These are phyloP conservation scores for Erucastrum elatum DNA, from an alignment of 345 rosid genomes.

Conservation along the genomic window DNA sequence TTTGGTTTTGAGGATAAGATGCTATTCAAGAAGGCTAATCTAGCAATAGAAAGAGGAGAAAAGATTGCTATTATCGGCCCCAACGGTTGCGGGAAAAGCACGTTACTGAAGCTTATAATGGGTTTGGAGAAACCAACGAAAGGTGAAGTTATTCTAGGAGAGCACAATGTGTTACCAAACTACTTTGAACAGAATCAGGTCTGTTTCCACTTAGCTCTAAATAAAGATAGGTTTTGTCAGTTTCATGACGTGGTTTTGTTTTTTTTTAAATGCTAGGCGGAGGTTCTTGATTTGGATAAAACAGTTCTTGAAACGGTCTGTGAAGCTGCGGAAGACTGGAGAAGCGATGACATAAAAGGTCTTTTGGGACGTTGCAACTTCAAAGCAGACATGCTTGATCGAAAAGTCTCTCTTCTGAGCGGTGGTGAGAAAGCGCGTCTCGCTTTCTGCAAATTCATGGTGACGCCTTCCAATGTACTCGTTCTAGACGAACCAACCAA, in stretches of 20 bases:
- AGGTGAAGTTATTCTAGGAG: conserved; percentile 81
- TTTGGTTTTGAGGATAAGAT: conserved; percentile 78
- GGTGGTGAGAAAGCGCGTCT: conserved; percentile 99
- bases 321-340: conserved; percentile 86
- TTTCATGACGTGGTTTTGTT: conserved; percentile 1
- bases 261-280: conserved; percentile 56
- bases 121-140: conserved; percentile 66
- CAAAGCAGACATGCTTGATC: conserved; percentile 92
- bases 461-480: conserved; percentile 78
- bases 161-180: conserved; percentile 92
- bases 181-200: conserved; percentile 99
- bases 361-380: conserved; percentile 97
- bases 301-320: conserved; percentile 51
- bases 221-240: background rate
- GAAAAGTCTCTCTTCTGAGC: conserved; percentile 41
- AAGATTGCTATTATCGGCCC: conserved; percentile 92
- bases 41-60: conserved; percentile 78
- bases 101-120: conserved; percentile 82
- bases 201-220: background rate
- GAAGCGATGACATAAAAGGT: conserved; percentile 88
- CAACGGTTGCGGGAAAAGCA: conserved; percentile 95
- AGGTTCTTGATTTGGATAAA: conserved; percentile 90
- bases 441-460: conserved; percentile 98
- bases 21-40: conserved; percentile 70
- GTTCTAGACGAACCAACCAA: conserved; percentile 94